Evolutionary conservation across 108 stramenopile genomes (phyloP).

Genomic region (Skeletonema tropicum): DNA sequence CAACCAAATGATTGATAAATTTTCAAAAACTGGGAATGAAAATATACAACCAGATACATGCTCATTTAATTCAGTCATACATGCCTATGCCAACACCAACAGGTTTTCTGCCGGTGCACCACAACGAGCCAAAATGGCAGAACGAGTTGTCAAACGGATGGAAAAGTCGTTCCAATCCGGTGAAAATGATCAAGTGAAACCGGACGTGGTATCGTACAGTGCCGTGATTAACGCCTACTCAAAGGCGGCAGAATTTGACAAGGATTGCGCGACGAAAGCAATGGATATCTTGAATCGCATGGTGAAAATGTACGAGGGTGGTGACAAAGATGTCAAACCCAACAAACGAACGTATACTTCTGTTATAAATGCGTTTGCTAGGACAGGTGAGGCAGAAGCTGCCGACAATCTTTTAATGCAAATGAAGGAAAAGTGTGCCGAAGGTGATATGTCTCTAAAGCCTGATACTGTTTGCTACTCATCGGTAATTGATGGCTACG

Average conservation of each 20-base stretch:
- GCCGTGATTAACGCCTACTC: conserved; percentile 75
- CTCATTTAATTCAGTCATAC: conserved; percentile 69
- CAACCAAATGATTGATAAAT: conserved; percentile 48
- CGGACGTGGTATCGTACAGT: conserved; percentile 62
- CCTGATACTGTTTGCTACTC: conserved; percentile 57
- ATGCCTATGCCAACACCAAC: conserved; percentile 52
- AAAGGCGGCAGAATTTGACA: conserved; percentile 44
- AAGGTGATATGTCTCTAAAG: conserved; percentile 61
- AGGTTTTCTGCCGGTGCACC: conserved; percentile 23
- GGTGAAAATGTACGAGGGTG: conserved; percentile 29
- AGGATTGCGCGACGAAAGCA: conserved; percentile 32
- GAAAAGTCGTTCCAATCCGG: conserved; percentile 46
- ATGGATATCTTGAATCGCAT: conserved; percentile 38
- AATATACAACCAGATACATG: conserved; percentile 60
- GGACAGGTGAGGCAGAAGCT: conserved; percentile 18
- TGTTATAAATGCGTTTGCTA: conserved; percentile 37
- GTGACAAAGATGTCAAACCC: conserved; percentile 25
- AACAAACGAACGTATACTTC: conserved; percentile 34
- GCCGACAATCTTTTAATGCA: conserved; percentile 66
- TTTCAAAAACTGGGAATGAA: conserved; percentile 22
- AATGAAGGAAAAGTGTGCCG: conserved; percentile 58
- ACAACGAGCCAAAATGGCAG: conserved; percentile 49
- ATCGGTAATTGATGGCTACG: conserved; percentile 50
- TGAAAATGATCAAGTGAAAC: conserved; percentile 45
- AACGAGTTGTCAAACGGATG: conserved; percentile 61